Percentiles rank a stretch among this genome's conserved stretches.
phyloP scores from a whole-genome alignment of 352 stramenopile genomes.

The Ophiocytium majus region DNA sequence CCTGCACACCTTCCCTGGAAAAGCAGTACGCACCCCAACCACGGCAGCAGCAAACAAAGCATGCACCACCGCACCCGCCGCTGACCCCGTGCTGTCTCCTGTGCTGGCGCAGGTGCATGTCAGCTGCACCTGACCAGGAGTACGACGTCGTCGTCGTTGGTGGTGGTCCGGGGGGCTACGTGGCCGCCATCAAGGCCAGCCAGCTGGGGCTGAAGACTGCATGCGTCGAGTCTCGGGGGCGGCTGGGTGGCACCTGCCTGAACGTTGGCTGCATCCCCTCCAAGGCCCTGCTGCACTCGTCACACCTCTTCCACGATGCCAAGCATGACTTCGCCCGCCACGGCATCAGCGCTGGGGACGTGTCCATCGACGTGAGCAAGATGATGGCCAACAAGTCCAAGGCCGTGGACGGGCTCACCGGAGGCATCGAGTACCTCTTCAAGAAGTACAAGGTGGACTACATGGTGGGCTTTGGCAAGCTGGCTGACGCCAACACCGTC shows the following conservation, averaged over 20 bases:
- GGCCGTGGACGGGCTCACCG: slow-evolving; percentile 86
- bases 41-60: too few species aligned
- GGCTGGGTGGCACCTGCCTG: slow-evolving; percentile 92
- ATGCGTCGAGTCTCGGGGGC: slow-evolving; percentile 92
- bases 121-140: slow-evolving; percentile 33
- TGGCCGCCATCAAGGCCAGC: slow-evolving; percentile 95
- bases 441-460: slow-evolving; percentile 99
- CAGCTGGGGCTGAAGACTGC: slow-evolving; percentile 97
- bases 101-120: slow-evolving; percentile 36
- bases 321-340: slow-evolving; percentile 93
- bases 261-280: slow-evolving; percentile 99
- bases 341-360: slow-evolving; percentile 77
- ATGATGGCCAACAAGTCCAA: slow-evolving; percentile 95
- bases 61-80: too few species aligned
- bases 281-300: slow-evolving; percentile 86
- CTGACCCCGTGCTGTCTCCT: too few species aligned
- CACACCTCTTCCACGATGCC: slow-evolving; percentile 91
- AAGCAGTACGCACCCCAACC: too few species aligned
- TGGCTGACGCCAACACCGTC: slow-evolving; percentile 85
- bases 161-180: slow-evolving; percentile 95
- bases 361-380: slow-evolving; percentile 88
- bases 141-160: slow-evolving; percentile 80
- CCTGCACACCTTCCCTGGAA: too few species aligned
- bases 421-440: slow-evolving; percentile 94
- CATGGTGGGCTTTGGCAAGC: slow-evolving; percentile 91